Base-by-base conservation (phyloP, 768 basidiomycete genomes). In the Boletus pseudopeckii region DNA sequence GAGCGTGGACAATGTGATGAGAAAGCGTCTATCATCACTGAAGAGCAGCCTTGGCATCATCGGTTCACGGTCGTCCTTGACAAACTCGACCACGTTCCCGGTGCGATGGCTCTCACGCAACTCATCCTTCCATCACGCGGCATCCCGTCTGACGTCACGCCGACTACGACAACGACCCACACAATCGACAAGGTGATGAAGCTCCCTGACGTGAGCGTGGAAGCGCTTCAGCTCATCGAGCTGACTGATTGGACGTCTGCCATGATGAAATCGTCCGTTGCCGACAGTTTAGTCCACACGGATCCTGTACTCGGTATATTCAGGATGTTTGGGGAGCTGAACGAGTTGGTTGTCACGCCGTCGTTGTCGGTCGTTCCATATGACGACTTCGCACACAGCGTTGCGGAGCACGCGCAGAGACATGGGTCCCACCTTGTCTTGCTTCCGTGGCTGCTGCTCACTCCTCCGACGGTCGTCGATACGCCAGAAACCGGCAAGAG, bases 41-140 rank as follows among this genome's bases (percentile, higher is more conserved):
- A 62, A 18, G 60, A 62, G n/a, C 45, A 57, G 5, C 65, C 68
- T 7, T 71, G 72, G 70, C 86, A 80, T 46, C 77, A 75, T 2
- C 79, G 84, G 9, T 90, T 95, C 72, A 86, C 88, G 0, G 82
- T 98, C 55, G 84, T 98, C 17, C 79, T 98, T 17, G 93, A 96
- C 68, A 91, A 86, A 66, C 74, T 95, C 45, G 96, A 97, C 62
- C 90, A 94, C 66, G 68, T 98, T 1, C 87, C 94, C 0, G 82
- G 88, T 9, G 85, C 92, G 71, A 95, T 99, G 92, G 82, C 90
- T 0, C 74, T 99, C 50, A 83, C 90, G 0, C 89, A 95, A 64
- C 82, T 98, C 51, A 75, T 98, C 39, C 85, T 85, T 24, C 71
- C 77, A 1, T 66, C 71, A 0, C 61, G 66, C 7, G 33, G 52